A percentile compares a stretch with the other conserved stretches of the same genome.
Conservation (phyloP, 306 rosid genomes). For the Cucumis hystrix region DNA sequence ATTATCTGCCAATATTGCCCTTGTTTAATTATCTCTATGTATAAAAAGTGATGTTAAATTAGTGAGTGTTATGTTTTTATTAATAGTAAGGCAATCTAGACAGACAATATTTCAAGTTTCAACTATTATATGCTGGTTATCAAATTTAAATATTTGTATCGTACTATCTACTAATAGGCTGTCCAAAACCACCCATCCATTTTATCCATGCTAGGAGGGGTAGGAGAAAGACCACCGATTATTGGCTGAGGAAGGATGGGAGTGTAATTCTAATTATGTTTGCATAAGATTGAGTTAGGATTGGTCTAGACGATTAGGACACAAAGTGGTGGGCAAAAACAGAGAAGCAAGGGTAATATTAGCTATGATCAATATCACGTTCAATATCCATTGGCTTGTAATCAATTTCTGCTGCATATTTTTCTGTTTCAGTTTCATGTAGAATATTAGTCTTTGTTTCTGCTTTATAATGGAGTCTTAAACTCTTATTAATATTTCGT, state of each 20-base stretch:
- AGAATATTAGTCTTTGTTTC: slow-evolving; percentile 4
- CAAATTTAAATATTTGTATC: background rate
- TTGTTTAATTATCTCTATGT: background rate
- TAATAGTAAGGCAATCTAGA: background rate
- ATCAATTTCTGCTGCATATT: background rate
- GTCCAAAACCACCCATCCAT: background rate
- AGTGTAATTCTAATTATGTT: background rate
- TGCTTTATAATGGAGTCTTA: background rate
- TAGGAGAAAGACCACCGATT: background rate
- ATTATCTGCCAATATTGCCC: background rate
- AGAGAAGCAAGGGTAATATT: background rate
- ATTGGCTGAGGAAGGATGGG: background rate
- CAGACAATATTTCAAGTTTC: background rate
- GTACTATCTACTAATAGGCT: background rate
- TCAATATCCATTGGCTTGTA: background rate
- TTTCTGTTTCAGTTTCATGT: background rate
- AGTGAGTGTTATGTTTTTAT: background rate
- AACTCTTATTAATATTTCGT: slow-evolving; percentile 19
- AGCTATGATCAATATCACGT: background rate
- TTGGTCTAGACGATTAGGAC: background rate
- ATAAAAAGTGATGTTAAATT: background rate
- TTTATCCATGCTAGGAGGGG: background rate
- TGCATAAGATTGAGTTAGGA: background rate
- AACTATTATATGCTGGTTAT: background rate
- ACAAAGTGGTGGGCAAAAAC: background rate